phyloP scores from a whole-genome alignment of 2,329 filamentous ascomycete genomes.

The Cytospora leucostoma region DNA sequence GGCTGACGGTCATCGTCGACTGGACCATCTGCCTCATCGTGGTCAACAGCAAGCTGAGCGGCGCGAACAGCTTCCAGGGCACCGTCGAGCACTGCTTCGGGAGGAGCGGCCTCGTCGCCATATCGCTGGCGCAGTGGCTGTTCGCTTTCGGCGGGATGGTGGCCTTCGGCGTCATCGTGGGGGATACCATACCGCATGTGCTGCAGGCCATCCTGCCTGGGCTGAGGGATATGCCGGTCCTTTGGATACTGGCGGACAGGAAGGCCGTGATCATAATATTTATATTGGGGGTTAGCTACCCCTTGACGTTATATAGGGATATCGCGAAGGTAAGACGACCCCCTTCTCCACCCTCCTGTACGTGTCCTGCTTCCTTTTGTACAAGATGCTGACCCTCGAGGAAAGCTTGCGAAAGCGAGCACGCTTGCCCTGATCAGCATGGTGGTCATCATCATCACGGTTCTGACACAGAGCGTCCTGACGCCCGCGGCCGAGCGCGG shows the following conservation, averaged over 20 bases:
- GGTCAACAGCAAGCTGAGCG: conserved; percentile 94
- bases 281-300: conserved; percentile 82
- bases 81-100: conserved; percentile 97
- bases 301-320: conserved; percentile 89
- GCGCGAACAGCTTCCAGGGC: conserved; percentile 89
- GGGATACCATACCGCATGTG: conserved; percentile 93
- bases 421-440: conserved; percentile 92
- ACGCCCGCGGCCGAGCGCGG: conserved; percentile 74
- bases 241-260: conserved; percentile 81
- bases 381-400: conserved; percentile 21
- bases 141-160: conserved; percentile 99
- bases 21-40: conserved; percentile 98
- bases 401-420: conserved; percentile 84
- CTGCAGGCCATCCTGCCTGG: conserved; percentile 79
- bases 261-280: conserved; percentile 86
- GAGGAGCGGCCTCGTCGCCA: conserved; percentile 81
- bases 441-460: conserved; percentile 83
- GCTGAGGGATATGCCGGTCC: conserved; percentile 68
- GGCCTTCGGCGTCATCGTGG: conserved; percentile 95
- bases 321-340: conserved; percentile 78
- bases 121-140: conserved; percentile 88
- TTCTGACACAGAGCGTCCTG: conserved; percentile 78
- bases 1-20: conserved; percentile 82
- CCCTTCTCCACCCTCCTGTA: neutral
- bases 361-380: neutral